phyloP scores from a whole-genome alignment of 202 grass and related monocot species.

The Carex arenaria region DNA sequence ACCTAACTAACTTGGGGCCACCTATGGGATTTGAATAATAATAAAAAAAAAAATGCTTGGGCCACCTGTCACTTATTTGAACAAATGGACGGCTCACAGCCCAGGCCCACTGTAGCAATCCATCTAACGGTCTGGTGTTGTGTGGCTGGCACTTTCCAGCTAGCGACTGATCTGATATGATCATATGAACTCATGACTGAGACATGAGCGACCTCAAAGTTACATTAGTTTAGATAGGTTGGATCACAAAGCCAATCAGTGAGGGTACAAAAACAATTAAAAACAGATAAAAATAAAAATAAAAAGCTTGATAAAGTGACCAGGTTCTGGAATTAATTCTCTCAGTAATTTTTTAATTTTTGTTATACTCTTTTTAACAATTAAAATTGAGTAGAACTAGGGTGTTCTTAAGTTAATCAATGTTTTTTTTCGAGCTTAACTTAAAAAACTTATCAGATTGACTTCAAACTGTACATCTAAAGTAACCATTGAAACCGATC shows the following conservation, averaged over 20 bases:
- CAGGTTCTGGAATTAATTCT: too few relatives aligned
- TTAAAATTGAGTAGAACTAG: too few relatives aligned
- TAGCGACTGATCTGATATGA: background rate
- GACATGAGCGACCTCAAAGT: slow-evolving; percentile 15
- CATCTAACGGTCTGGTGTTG: background rate
- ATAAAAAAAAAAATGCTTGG: background rate
- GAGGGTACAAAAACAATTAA: background rate
- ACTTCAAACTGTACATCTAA: too few relatives aligned
- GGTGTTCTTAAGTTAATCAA: too few relatives aligned
- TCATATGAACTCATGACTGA: background rate
- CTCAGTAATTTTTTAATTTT: too few relatives aligned
- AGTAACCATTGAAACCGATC: too few relatives aligned
- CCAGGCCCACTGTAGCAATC: background rate
- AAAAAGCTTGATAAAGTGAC: too few relatives aligned
- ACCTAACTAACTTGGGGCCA: background rate
- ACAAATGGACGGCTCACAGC: background rate
- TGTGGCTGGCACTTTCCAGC: background rate
- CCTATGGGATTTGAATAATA: background rate
- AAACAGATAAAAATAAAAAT: too few relatives aligned
- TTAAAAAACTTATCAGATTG: too few relatives aligned
- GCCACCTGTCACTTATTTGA: slow-evolving; percentile 5
- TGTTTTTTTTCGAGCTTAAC: too few relatives aligned
- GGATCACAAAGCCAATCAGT: background rate
- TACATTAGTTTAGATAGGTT: background rate
- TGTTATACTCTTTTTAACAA: too few relatives aligned